Evolutionary conservation across 2,329 filamentous ascomycete genomes (phyloP).

Genomic region (Sarocladium strictum): DNA sequence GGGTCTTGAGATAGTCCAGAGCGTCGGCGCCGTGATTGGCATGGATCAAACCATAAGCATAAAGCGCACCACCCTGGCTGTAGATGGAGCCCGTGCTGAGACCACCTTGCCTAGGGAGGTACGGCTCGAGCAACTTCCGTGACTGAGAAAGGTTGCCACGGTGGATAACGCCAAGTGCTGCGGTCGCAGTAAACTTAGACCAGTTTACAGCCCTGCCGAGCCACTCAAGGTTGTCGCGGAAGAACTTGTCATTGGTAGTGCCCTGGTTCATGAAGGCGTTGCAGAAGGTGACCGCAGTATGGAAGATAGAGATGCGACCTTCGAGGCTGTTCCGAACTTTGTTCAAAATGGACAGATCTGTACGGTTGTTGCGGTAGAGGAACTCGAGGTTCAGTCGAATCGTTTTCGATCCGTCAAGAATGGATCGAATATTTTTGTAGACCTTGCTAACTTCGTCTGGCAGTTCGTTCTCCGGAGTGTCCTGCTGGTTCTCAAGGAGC

Average conservation of each 20-base stretch:
- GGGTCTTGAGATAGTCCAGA: constrained; percentile 68
- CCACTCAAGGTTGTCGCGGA: constrained; percentile 97
- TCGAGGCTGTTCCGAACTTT: constrained; percentile 95
- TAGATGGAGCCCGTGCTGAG: constrained; percentile 81
- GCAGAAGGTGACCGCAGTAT: constrained; percentile 93
- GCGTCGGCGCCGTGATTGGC: constrained; percentile 95
- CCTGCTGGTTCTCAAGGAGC: constrained; percentile 42
- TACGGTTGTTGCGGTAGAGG: constrained; percentile 90
- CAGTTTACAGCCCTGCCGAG: constrained; percentile 97
- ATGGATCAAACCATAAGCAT: constrained; percentile 92
- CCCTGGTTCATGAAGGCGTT: constrained; percentile 99
- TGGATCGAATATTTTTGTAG: constrained; percentile 58
- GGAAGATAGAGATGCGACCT: constrained; percentile 95
- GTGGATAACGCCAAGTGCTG: constrained; percentile 93
- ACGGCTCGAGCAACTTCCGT: constrained; percentile 87
- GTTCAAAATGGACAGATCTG: constrained; percentile 87
- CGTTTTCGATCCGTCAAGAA: constrained; percentile 83
- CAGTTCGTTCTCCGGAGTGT: constrained; percentile 48
- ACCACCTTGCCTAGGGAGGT: constrained; percentile 73
- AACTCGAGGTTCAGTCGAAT: constrained; percentile 96
- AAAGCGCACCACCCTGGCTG: constrained; percentile 92
- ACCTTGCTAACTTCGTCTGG: constrained; percentile 48
- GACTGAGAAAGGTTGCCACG: constrained; percentile 91
- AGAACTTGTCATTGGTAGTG: constrained; percentile 97
- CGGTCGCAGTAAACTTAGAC: constrained; percentile 98